Evolutionary conservation across 2,329 filamentous ascomycete genomes (phyloP), one percentile per base, ranked within the genome.

Genomic region (Cladosporium halotolerans): DNA sequence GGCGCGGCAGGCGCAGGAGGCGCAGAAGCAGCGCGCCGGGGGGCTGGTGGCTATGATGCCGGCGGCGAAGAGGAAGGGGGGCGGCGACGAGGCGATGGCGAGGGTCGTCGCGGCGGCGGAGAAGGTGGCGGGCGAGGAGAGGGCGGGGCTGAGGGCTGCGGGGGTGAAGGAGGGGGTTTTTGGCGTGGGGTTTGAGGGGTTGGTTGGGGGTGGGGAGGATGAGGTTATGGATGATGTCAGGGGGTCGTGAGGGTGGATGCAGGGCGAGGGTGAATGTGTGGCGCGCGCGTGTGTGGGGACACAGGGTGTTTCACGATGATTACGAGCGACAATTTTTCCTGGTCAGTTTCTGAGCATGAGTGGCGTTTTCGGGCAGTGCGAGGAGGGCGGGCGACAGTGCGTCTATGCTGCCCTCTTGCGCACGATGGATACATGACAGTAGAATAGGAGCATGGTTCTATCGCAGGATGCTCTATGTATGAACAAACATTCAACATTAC

Each of bases 91-190:
- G 60, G 75, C 79, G 44, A 66, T 87, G 48, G 76, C 77, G 9
- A 85, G 83, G 73, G 64, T 85, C 16, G 77, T 79, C n/a, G 73
- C 73, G 52, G 81, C 83, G n/a, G 73, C 78, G n/a, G 79, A 76
- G 60, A 74, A 80, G 67, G 79, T 86, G 60, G 79, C 80, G 2
- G 74, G 76, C 8, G 81, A 84, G 67, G 82, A 85, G 70, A 73
- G 72, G 62, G 80, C 79, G n/a, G 83, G 83, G 0, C 63, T 86
- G 57, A 72, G 84, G 65, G 82, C 82, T 1, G 75, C 76, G 0
- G 76, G 81, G 61, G 76, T 86, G 57, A 87, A 86, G 73, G 78
- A 78, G 46, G 77, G 77, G 63, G 70, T 87, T 4, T 87, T 87
- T 54, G 54, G 59, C 7, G 55, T 57, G 13, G 58, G 60, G 18